Conservation (phyloP, 495 filamentous ascomycete species). For the Penicillium paradoxum region DNA sequence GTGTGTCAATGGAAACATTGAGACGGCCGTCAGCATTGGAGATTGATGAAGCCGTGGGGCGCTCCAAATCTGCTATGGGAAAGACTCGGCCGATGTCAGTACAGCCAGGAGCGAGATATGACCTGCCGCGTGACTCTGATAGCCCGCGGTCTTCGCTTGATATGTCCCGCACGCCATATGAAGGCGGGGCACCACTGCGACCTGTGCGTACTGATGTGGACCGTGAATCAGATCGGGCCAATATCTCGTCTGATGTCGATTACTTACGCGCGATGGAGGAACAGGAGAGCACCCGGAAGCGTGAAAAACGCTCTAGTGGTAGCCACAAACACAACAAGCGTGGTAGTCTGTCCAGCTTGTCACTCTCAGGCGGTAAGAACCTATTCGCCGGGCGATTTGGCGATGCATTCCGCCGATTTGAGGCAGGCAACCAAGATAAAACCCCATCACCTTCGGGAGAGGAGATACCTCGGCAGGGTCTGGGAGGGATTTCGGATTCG, state of each 20-base stretch:
- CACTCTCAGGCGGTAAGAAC: slow-evolving; percentile 73
- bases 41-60: slow-evolving; percentile 48
- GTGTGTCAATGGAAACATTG: slow-evolving; percentile 73
- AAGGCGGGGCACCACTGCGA: slow-evolving; percentile 34
- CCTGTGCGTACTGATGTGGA: slow-evolving; percentile 37
- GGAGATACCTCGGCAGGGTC: slow-evolving; percentile 44
- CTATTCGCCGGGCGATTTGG: slow-evolving; percentile 87
- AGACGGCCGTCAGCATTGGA: slow-evolving; percentile 59
- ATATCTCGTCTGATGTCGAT: slow-evolving; percentile 82
- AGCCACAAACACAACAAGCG: slow-evolving; percentile 72
- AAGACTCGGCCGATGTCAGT: slow-evolving; percentile 67
- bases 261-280: slow-evolving; percentile 79
- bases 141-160: slow-evolving; percentile 37
- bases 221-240: slow-evolving; percentile 37
- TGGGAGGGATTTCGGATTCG: slow-evolving; percentile 62
- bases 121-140: slow-evolving; percentile 66
- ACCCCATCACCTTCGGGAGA: slow-evolving; percentile 50
- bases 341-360: slow-evolving; percentile 72
- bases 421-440: slow-evolving; percentile 54
- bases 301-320: slow-evolving; percentile 61
- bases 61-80: slow-evolving; percentile 61
- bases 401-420: slow-evolving; percentile 92
- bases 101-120: slow-evolving; percentile 72
- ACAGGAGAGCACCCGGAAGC: slow-evolving; percentile 58
- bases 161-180: slow-evolving; percentile 31